Base-by-base conservation (phyloP, 257 asterid genomes). In the Primulina tabacum region DNA sequence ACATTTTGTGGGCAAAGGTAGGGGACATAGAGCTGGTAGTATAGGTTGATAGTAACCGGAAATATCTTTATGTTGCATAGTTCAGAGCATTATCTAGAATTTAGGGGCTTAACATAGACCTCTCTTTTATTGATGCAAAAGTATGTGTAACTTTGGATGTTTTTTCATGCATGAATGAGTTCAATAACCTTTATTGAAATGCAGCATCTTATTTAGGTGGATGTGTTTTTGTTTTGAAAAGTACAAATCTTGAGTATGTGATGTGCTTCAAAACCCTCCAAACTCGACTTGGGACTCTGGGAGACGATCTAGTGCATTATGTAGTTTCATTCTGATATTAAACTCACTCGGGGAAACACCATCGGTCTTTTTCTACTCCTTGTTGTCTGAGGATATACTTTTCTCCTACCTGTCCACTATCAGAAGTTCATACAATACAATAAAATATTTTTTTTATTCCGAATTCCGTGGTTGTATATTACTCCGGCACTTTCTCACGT, bases 91-190 rank as follows among this genome's bases (percentile, higher is more conserved):
- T 76, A 60, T 69, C 62, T 77, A 67, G 75, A 53, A 67, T 34
- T 59, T 69, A 60, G 76, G 43, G 56, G 76, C 59, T 73, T 64
- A 68, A 52, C 8, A 33, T 30, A 55, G 67, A 20, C 35, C 53
- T 76, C 65, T 18, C 82, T 65, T 65, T 17, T 64, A 74, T 20
- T 57, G n/a, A 6, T 52, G 68, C 76, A 55, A 59, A 55, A 76
- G 62, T 34, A 70, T 58, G 37, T 70, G 77, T 67, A 72, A 60
- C 65, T 56, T 47, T 58, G 71, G 70, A 65, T 59, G 61, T 61
- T 43, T 69, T 32, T 58, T 33, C 70, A 69, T 76, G 79, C 59
- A 66, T 76, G 78, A 74, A 71, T 71, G 77, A 61, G 73, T 70
- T 62, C 76, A 28, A 64, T 70, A n/a, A 26, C 63, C 62, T 71